These are phyloP conservation scores for Apophysomyces trapeziformis DNA, from an alignment of 371 early-diverging fungal genomes.

Conservation along the genomic window DNA sequence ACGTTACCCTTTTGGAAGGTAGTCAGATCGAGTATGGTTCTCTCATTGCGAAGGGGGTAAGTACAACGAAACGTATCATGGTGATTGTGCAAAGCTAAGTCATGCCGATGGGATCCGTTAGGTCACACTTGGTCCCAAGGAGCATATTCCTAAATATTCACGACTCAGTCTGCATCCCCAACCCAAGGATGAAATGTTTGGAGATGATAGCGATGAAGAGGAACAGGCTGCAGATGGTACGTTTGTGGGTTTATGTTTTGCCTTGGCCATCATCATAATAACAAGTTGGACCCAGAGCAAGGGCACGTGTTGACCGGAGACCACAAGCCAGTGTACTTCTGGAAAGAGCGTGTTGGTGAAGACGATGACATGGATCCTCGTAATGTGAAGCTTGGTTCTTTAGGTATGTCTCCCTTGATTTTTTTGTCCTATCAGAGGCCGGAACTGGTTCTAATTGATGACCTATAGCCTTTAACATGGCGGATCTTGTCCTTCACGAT, in stretches of 20 bases:
- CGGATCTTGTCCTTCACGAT: slow-evolving; percentile 43
- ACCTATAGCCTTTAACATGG: slow-evolving; percentile 42
- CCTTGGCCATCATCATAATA: background rate
- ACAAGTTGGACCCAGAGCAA: slow-evolving; percentile 20
- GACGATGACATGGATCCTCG: slow-evolving; percentile 55
- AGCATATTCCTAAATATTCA: slow-evolving; percentile 69
- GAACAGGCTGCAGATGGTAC: slow-evolving; percentile 49
- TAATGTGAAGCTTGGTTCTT: slow-evolving; percentile 49
- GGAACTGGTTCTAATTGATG: too few relatives aligned
- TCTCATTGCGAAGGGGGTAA: slow-evolving; percentile 69
- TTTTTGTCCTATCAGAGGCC: too few relatives aligned
- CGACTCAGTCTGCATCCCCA: slow-evolving; percentile 64
- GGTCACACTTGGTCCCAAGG: slow-evolving; percentile 81
- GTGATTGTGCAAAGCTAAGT: background rate
- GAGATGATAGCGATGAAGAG: slow-evolving; percentile 52
- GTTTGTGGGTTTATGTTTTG: background rate
- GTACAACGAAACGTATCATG: background rate
- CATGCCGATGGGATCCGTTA: slow-evolving; percentile 17
- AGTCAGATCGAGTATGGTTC: slow-evolving; percentile 72
- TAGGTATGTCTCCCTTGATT: slow-evolving; percentile 27
- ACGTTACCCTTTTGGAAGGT: slow-evolving; percentile 67
- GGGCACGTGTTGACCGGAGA: slow-evolving; percentile 41
- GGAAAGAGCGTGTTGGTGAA: slow-evolving; percentile 44
- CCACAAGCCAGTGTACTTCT: slow-evolving; percentile 50
- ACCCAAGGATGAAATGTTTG: slow-evolving; percentile 47